Evolutionary conservation across 495 filamentous ascomycete species (phyloP).

Genomic region (Neurospora sp.): DNA sequence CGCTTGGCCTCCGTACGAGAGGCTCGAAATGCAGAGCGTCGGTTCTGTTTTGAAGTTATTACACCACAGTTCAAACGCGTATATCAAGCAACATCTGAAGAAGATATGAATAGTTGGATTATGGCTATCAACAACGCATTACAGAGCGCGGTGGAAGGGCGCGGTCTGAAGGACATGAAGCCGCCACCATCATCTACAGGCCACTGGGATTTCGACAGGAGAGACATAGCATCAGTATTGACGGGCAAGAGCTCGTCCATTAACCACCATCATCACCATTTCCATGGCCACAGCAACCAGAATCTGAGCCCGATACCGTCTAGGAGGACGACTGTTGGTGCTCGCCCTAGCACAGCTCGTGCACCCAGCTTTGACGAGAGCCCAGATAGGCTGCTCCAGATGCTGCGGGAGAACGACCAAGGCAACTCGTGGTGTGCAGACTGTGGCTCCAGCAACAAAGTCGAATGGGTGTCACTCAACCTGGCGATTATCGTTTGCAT

Average conservation of each 20-base stretch:
- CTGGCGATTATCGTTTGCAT: constrained; percentile 94
- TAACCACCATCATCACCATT: constrained; percentile 5
- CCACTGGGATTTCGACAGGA: constrained; percentile 47
- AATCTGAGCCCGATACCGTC: constrained; percentile 44
- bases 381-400: constrained; percentile 73
- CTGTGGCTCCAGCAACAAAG: constrained; percentile 81
- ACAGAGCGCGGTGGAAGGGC: constrained; percentile 86
- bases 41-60: constrained; percentile 98
- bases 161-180: constrained; percentile 41
- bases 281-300: constrained; percentile 40
- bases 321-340: constrained; percentile 81
- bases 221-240: constrained; percentile 82
- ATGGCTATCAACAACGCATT: constrained; percentile 92
- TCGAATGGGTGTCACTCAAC: constrained; percentile 99
- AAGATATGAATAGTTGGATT: constrained; percentile 97
- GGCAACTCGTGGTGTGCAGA: constrained; percentile 94
- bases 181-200: constrained; percentile 30
- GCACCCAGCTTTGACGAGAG: constrained; percentile 65
- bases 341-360: constrained; percentile 65
- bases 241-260: constrained; percentile 87
- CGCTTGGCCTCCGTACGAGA: constrained; percentile 95
- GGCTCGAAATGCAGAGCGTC: constrained; percentile 82
- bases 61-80: constrained; percentile 94
- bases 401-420: constrained; percentile 81
- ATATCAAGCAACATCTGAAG: constrained; percentile 95